Evolutionary conservation across 1,284 basidiomycete species (phyloP).

Genomic region (Heterobasidion irregulare): DNA sequence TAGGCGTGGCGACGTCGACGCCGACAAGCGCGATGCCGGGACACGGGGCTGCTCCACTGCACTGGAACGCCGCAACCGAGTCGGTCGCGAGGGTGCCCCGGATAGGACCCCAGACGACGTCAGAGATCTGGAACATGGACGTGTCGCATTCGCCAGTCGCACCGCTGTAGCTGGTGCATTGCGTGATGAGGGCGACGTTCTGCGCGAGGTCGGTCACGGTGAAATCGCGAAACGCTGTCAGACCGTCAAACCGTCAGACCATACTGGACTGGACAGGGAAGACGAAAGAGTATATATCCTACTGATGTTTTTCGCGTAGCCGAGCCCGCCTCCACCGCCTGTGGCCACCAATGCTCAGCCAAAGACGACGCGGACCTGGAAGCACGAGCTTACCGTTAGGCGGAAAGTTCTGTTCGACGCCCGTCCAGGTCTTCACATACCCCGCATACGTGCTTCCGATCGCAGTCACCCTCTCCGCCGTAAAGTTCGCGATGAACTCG

Average conservation of each 20-base stretch:
- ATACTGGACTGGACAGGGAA: too few relatives aligned
- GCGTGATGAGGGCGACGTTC: slow-evolving; percentile 20
- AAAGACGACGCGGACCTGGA: too few relatives aligned
- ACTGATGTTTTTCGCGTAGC: slow-evolving; percentile 20
- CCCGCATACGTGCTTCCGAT: slow-evolving; percentile 15
- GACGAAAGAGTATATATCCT: not conserved
- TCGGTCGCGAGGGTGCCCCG: slow-evolving; percentile 15
- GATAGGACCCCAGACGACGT: slow-evolving; percentile 23
- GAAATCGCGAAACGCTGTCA: slow-evolving; percentile 16
- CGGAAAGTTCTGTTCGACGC: slow-evolving; percentile 20
- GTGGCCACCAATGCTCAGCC: too few relatives aligned
- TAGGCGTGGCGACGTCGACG: slow-evolving; percentile 13
- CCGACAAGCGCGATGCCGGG: slow-evolving; percentile 17
- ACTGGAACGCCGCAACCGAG: slow-evolving; percentile 20
- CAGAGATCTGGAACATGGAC: slow-evolving; percentile 23
- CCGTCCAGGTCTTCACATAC: slow-evolving; percentile 24
- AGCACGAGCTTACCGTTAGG: slow-evolving; percentile 17
- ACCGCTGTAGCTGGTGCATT: slow-evolving; percentile 25
- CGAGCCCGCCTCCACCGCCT: slow-evolving; percentile 24
- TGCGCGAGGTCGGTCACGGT: slow-evolving; percentile 17
- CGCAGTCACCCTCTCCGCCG: slow-evolving; percentile 16
- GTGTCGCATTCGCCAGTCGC: slow-evolving; percentile 25
- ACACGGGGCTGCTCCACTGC: slow-evolving; percentile 24
- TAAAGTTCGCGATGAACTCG: slow-evolving; percentile 25
- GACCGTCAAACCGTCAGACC: too few relatives aligned